Base-by-base conservation (phyloP, 768 basidiomycete genomes). In the Porphyrellus cyaneotinctus region DNA sequence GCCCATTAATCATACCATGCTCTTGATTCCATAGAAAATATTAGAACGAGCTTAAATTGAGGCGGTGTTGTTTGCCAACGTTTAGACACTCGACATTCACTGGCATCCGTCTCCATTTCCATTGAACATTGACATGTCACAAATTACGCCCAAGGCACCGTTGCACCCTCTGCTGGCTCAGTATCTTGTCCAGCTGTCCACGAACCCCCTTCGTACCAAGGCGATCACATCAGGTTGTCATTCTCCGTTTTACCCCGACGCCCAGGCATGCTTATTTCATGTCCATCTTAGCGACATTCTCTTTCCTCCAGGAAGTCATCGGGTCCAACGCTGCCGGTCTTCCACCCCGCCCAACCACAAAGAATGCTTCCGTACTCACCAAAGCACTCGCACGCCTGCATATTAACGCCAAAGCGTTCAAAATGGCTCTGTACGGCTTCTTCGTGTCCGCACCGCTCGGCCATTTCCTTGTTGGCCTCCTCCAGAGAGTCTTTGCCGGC, bases 381-480 rank as follows among this genome's bases (percentile, higher is more conserved):
- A 82, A 79, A 57, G 64, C 73, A 17, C 77, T 87, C 43, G 82
- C 80, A 6, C 73, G 69, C 43, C 72, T 73, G 6, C 83, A 88
- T 65, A 68, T 92, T 47, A 77, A 90, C 64, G 52, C 73, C 54
- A 87, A 84, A 61, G 88, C 92, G 8, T 50, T 88, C 61, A 91
- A 94, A 70, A 91, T 94, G 85, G 87, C 82, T 1, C 45, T 86
- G 20, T 93, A 91, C 64, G 92, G 92, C 54, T 83, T 88, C 72
- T 76, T 87, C 59, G 78, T 95, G 36, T 90, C 90, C 13, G 92
- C 91, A 7, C 92, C 92, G 0, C 66, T 95, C 28, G 78, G 83
- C 37, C 92, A 95, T 64, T 70, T 78, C 66, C 82, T 93, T 54
- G 80, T 90, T 18, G 83, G 85, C 49, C 59, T 75, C 36, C 70